Evolutionary conservation across 2,329 filamentous ascomycete genomes (phyloP).

Genomic region (Hymenoscyphus fraxineus): DNA sequence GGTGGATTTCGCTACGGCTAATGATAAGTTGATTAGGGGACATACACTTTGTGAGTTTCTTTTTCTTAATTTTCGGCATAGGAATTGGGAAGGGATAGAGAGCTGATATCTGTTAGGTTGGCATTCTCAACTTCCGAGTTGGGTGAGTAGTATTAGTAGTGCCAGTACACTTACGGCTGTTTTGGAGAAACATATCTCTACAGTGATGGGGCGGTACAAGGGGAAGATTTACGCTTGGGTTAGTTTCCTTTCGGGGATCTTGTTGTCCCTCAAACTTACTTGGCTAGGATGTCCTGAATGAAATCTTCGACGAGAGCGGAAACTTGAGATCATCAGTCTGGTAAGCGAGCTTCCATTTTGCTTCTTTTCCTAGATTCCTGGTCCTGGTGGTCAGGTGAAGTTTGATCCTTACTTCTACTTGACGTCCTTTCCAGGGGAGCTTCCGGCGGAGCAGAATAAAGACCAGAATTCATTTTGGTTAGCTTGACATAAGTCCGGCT

Average conservation of each 20-base stretch:
- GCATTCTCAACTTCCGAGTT: slow-evolving; percentile 57
- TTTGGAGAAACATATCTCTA: slow-evolving; percentile 56
- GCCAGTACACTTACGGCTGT: slow-evolving; percentile 49
- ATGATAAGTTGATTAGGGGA: slow-evolving; percentile 58
- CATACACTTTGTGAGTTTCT: slow-evolving; percentile 66
- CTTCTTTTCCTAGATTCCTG: too few relatives aligned
- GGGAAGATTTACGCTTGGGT: slow-evolving; percentile 57
- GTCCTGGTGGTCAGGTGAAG: too few relatives aligned
- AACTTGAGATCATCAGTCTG: slow-evolving; percentile 58
- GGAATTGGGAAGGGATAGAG: slow-evolving; percentile 51
- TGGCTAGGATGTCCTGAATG: slow-evolving; percentile 60
- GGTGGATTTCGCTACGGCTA: slow-evolving; percentile 53
- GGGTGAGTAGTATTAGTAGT: slow-evolving; percentile 56
- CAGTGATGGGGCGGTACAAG: slow-evolving; percentile 54
- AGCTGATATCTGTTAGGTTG: slow-evolving; percentile 53
- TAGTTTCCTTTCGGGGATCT: not conserved
- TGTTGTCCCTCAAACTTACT: slow-evolving; percentile 48
- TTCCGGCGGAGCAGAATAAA: too few relatives aligned
- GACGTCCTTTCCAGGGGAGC: too few relatives aligned
- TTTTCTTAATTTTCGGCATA: slow-evolving; percentile 12
- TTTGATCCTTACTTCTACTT: too few relatives aligned
- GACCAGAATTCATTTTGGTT: too few relatives aligned
- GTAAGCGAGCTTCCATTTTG: slow-evolving; percentile 13
- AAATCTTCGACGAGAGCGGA: slow-evolving; percentile 52
- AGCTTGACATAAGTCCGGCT: too few relatives aligned